Conservation (phyloP, 257 asterid species). For the Plectranthus barbatus region DNA sequence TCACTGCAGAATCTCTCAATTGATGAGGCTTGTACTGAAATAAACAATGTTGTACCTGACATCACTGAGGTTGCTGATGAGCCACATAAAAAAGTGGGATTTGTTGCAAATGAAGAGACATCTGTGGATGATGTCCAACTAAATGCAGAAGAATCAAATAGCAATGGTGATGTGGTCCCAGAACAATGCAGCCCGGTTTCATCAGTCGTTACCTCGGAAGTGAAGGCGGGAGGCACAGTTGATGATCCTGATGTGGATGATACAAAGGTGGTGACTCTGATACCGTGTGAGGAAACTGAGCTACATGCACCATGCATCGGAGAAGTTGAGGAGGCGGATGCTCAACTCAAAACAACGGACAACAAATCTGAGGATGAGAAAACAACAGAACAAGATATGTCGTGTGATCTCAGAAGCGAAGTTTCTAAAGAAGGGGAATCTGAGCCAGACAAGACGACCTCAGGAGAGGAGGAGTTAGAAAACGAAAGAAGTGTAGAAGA, state of each 20-base stretch:
- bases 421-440: background rate
- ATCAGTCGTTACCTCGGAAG: background rate
- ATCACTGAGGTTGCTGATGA: background rate
- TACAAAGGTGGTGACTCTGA: background rate
- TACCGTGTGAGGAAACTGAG: background rate
- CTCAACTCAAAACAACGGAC: background rate
- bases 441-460: background rate
- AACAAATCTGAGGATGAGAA: background rate
- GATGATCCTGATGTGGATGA: too few relatives aligned
- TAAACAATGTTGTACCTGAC: slow-evolving; percentile 2
- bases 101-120: background rate
- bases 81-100: background rate
- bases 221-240: background rate
- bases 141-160: slow-evolving; percentile 13
- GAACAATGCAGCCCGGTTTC: too few relatives aligned
- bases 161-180: background rate
- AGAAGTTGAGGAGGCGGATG: background rate
- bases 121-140: too few relatives aligned
- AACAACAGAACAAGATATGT: too few relatives aligned
- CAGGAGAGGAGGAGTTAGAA: background rate
- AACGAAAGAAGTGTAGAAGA: background rate
- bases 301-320: background rate
- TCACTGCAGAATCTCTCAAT: slow-evolving; percentile 6
- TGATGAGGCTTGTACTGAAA: too few relatives aligned
- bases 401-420: slow-evolving; percentile 3